Evolutionary conservation across 2,329 filamentous ascomycete species (phyloP), one percentile per base, ranked within the genome.

Genomic region (Aspergillus brunneoviolaceus): DNA sequence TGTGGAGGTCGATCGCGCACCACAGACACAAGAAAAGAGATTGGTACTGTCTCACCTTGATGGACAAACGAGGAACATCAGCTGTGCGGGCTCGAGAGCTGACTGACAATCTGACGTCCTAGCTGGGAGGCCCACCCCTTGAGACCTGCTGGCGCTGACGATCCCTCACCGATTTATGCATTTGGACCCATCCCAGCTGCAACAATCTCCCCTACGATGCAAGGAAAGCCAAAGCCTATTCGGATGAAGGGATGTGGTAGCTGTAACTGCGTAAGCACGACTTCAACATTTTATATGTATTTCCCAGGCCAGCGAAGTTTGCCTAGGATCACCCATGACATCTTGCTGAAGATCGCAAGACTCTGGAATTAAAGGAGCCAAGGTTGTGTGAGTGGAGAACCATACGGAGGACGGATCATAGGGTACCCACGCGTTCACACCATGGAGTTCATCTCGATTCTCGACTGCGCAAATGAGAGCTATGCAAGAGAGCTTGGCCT

Each of bases 341-440:
- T 7, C 14, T 19, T 45, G 27, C n/a, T 45, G n/a, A n/a, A 45
- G 16, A 16, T 54, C 16, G 39, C 14, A 19, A 45, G 6, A 14
- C 14, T 31, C 51, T 9, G 51, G 51, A 55, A 45, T 60, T 47
- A 29, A 51, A n/a, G 39, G 39, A 45, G 6, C n/a, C 39, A 45
- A 19, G 16, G 14, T 19, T 2, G 39, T 23, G 35, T 45, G 39
- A 51, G 61, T 60, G 57, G 62, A 62, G 56, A 59, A 60, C 56
- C 61, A 60, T 29, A 29, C 58, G 50, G 33, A 49, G 29, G 51
- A 51, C 50, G 51, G 60, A 39, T 42, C 39, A 59, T 61, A 61
- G 59, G 51, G 59, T 57, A 63, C 57, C 62, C 64, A 66, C 60
- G 57, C 60, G 62, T 60, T 63, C 53, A 51, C 49, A 62, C 60